Conservation (phyloP, 306 rosid species). For the Astragalus membranaceus region DNA sequence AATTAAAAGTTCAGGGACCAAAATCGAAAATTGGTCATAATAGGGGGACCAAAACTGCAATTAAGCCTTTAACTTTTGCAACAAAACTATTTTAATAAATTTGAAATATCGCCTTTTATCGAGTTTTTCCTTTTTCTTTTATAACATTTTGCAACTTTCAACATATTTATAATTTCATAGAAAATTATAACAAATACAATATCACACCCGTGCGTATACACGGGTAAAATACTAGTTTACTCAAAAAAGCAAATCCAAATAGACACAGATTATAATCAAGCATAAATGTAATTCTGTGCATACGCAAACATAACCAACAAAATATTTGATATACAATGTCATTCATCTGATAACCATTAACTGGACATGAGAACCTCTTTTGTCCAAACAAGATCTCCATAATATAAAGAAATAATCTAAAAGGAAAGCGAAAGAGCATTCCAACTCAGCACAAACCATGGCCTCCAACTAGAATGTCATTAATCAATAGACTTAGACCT, state of each 20-base stretch:
- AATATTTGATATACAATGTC: constrained; percentile 25
- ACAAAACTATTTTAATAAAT: too few species aligned
- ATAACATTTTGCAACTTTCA: too few species aligned
- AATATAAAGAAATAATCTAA: constrained; percentile 40
- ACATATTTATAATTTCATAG: too few species aligned
- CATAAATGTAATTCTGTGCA: constrained; percentile 25
- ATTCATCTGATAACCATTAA: constrained; percentile 30
- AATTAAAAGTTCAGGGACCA: too few species aligned
- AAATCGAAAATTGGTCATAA: too few species aligned
- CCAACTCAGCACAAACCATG: background rate
- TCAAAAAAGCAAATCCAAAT: background rate
- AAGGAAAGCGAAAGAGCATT: constrained; percentile 25
- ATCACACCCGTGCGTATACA: too few species aligned
- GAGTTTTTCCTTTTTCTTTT: too few species aligned
- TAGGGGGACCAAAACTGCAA: too few species aligned
- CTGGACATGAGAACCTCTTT: constrained; percentile 33
- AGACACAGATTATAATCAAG: constrained; percentile 6
- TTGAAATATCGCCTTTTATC: too few species aligned
- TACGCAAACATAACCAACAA: constrained; percentile 25
- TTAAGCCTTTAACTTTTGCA: too few species aligned
- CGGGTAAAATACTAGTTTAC: too few species aligned
- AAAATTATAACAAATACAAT: too few species aligned
- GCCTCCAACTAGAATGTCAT: constrained; percentile 16
- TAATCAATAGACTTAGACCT: constrained; percentile 45
- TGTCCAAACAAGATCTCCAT: constrained; percentile 39